Conservation (phyloP, 495 filamentous ascomycete species). For the Cetradonia linearis region DNA sequence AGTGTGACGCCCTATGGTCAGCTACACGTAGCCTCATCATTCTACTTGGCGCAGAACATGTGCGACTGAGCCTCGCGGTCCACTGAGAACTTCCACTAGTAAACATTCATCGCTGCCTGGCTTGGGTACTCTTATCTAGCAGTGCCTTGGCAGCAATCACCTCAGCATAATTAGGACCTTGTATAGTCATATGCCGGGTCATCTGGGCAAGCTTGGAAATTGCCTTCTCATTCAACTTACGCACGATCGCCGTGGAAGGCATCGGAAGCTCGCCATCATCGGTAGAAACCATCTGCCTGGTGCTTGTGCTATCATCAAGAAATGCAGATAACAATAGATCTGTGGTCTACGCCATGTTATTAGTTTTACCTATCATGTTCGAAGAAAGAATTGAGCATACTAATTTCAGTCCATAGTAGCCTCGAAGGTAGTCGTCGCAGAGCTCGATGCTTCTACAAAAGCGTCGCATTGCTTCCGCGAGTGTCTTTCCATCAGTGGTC, state of each 20-base stretch:
- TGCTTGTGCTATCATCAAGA: neutral
- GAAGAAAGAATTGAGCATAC: conserved; percentile 38
- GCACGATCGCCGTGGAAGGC: conserved; percentile 43
- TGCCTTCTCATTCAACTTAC: conserved; percentile 60
- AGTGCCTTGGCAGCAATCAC: conserved; percentile 67
- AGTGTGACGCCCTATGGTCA: neutral
- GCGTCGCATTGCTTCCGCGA: conserved; percentile 64
- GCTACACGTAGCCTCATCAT: neutral
- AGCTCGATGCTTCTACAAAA: conserved; percentile 88
- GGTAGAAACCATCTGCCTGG: neutral
- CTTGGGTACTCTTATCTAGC: conserved; percentile 37
- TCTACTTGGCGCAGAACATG: neutral
- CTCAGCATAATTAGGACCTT: conserved; percentile 60
- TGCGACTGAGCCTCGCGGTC: neutral
- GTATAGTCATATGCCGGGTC: conserved; percentile 48
- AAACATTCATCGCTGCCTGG: conserved; percentile 14
- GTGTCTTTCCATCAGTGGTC: conserved; percentile 37
- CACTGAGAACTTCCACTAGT: neutral
- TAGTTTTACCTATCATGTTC: neutral
- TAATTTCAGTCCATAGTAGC: conserved; percentile 81
- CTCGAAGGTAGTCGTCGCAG: conserved; percentile 83
- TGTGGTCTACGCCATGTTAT: conserved; percentile 16
- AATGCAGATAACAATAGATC: conserved; percentile 18
- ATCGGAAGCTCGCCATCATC: conserved; percentile 16
- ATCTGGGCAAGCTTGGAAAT: conserved; percentile 67